phyloP scores from a whole-genome alignment of 1,284 basidiomycete species.

The Schizophyllum amplum region DNA sequence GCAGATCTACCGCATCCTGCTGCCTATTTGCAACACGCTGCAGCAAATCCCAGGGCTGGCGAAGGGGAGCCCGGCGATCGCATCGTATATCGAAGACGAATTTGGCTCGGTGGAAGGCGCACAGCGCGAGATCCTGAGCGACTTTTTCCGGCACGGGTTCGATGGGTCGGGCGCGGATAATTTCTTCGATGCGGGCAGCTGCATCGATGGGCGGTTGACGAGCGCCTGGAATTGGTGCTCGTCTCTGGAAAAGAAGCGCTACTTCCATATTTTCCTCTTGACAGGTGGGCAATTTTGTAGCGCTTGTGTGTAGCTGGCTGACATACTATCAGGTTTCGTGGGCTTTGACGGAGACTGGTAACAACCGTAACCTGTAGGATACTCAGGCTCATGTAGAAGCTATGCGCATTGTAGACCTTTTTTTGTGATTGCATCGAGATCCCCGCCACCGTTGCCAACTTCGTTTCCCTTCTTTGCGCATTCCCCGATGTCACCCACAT shows the following conservation, averaged over 20 bases:
- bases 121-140: slow-evolving; percentile 59
- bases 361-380: not conserved
- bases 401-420: not conserved
- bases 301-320: not conserved
- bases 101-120: slow-evolving; percentile 67
- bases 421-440: too few species aligned
- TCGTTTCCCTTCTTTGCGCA: too few species aligned
- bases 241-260: slow-evolving; percentile 72
- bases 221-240: slow-evolving; percentile 87
- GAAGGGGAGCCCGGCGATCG: slow-evolving; percentile 51
- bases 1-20: slow-evolving; percentile 77
- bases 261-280: slow-evolving; percentile 70
- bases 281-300: slow-evolving; percentile 40
- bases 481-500: too few species aligned
- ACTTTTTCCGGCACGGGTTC: slow-evolving; percentile 80
- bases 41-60: slow-evolving; percentile 58
- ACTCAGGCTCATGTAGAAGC: too few species aligned
- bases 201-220: slow-evolving; percentile 55
- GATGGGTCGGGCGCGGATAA: slow-evolving; percentile 78
- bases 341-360: slow-evolving; percentile 82
- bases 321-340: slow-evolving; percentile 48
- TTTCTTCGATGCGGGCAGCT: slow-evolving; percentile 68
- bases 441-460: too few species aligned
- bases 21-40: slow-evolving; percentile 74
- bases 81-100: slow-evolving; percentile 71